Evolutionary conservation across 768 basidiomycete species (phyloP), one percentile per base, ranked within the genome.

Genomic region (Favolaschia claudopus): DNA sequence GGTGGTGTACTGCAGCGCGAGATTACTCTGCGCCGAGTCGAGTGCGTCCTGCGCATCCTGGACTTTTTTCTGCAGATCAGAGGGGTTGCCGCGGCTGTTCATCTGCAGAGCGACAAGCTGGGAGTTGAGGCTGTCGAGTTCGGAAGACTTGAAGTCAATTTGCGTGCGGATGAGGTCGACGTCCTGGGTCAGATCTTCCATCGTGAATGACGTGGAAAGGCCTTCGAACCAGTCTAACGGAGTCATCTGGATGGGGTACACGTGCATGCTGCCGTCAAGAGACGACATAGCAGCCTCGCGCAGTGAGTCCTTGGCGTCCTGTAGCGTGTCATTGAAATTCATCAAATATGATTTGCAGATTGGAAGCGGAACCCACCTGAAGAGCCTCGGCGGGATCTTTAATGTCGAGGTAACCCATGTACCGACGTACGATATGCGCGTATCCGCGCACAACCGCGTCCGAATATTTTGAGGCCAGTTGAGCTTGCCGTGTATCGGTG

Each of bases 391-490:
- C 65, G 1, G 69, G 64, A 25, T 44, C 63, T 25, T 61, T 61
- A 47, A 70, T 63, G 36, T 70, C 69, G 40, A 70, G 53, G 48
- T 69, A 72, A 10, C 71, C 68, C 36, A 72, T 54, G 49, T 70
- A 72, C 50, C 67, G 62, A 12, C 70, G 65, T 38, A 72, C 63
- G 22, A 54, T 60, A 47, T 72, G 71, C 12, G 66, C 67, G 54
- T 65, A 70, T 7, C 71, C 71, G 46, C 70, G 71, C 22, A 72
- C 68, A 24, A 72, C 71, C 3, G 69, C 68, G 22, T 72, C 71
- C 17, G 63, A 49, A 49, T 72, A 66, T 45, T 72, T 72, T 12
- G 71, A 40, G 0, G 71, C 66, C 7, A 72, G 58, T 43, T 70
- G 71, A 2, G 64, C 55, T 29, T 72, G 64, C 8, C 67, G 66